Conservation (phyloP, 257 asterid species). For the Salvia hispanica region DNA sequence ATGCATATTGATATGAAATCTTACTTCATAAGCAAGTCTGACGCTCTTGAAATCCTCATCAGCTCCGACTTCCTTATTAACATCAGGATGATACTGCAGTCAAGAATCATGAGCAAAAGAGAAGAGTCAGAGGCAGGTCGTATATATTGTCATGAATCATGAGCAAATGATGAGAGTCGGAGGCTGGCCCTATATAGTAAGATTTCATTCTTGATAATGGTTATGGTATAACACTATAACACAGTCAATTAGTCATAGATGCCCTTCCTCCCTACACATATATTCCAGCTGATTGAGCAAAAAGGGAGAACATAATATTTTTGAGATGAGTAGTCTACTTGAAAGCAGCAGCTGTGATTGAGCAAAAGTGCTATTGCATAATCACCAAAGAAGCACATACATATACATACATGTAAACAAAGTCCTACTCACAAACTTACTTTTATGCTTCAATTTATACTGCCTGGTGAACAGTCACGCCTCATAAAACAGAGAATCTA, state of each 20-base stretch:
- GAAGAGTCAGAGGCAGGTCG: conserved; percentile 8
- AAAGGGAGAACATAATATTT: neutral
- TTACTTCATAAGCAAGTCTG: conserved; percentile 82
- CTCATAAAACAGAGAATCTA: neutral
- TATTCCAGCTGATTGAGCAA: neutral
- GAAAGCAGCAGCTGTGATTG: neutral
- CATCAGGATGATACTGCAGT: conserved; percentile 90
- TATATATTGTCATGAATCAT: conserved; percentile 18
- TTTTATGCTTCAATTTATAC: neutral
- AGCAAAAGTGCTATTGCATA: neutral
- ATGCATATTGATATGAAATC: conserved; percentile 26
- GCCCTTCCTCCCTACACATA: no score
- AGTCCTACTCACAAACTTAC: neutral
- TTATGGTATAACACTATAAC: neutral
- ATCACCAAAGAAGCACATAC: neutral
- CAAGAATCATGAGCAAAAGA: conserved; percentile 27
- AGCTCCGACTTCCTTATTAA: conserved; percentile 75
- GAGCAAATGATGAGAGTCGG: conserved; percentile 24
- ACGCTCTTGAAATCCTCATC: conserved; percentile 71
- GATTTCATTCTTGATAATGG: neutral
- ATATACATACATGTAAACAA: neutral
- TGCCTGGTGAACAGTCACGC: no score
- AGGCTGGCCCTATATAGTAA: neutral
- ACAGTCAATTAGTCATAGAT: no score
- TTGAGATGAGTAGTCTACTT: neutral